These are phyloP conservation scores for Lavandula angustifolia DNA, from an alignment of 257 asterid genomes.

Conservation along the genomic window DNA sequence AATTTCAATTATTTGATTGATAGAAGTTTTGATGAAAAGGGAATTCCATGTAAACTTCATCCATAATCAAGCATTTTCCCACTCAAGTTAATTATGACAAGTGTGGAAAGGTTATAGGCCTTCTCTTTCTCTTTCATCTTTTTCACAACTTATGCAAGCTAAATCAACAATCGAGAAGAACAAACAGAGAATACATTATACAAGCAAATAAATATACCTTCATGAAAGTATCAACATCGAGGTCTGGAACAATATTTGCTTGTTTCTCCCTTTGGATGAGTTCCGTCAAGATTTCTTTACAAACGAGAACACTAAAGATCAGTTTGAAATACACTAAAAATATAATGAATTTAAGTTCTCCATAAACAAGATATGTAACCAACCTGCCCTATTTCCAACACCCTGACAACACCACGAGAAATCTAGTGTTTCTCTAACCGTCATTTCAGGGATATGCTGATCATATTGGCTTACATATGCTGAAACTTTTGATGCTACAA, in stretches of 20 bases:
- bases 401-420: slow-evolving; percentile 64
- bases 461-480: slow-evolving; percentile 64
- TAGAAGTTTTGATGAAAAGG: no score
- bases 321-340: no score
- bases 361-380: slow-evolving; percentile 9
- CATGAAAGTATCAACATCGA: slow-evolving; percentile 63
- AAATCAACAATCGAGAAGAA: no score
- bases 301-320: no score
- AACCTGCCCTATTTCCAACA: slow-evolving; percentile 58
- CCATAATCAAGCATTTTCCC: no score
- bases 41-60: no score
- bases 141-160: no score
- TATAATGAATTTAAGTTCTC: not conserved
- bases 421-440: slow-evolving; percentile 60
- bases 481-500: slow-evolving; percentile 63
- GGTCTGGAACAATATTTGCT: slow-evolving; percentile 63
- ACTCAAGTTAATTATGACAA: no score
- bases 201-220: slow-evolving; percentile 42
- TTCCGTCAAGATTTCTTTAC: slow-evolving; percentile 53
- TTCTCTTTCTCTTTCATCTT: no score
- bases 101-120: no score
- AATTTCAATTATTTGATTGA: no score
- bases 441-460: slow-evolving; percentile 67
- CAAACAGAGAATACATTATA: no score
- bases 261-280: slow-evolving; percentile 61